A percentile compares a stretch with the other conserved stretches of the same genome.
phyloP scores from a whole-genome alignment of 2,329 filamentous ascomycete genomes.

The Phaeosphaeriaceae sp. region DNA sequence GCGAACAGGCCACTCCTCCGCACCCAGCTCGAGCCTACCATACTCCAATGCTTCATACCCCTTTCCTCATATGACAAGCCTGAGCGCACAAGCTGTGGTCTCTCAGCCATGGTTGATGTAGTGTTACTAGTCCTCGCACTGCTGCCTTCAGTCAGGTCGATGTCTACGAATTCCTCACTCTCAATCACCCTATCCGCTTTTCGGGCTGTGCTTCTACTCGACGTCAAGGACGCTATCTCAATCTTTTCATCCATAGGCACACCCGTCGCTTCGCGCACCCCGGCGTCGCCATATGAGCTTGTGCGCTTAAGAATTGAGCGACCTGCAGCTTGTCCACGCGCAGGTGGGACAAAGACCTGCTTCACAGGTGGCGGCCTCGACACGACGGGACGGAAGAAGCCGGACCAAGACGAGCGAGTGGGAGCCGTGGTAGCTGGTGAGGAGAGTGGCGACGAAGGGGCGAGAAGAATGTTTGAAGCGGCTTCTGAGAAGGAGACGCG shows the following conservation, averaged over 20 bases:
- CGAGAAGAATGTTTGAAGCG: background rate
- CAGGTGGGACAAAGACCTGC: background rate
- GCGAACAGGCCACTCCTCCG: background rate
- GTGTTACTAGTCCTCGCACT: background rate
- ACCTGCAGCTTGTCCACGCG: background rate
- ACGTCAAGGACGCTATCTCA: background rate
- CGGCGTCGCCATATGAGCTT: background rate
- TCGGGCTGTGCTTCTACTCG: background rate
- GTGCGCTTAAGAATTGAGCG: background rate
- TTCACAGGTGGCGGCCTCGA: background rate
- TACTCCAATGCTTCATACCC: background rate
- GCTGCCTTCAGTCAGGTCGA: background rate
- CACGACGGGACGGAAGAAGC: background rate
- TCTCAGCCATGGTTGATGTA: background rate
- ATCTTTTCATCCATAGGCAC: background rate
- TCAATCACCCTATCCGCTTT: background rate
- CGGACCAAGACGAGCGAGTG: background rate
- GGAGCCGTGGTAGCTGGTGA: background rate
- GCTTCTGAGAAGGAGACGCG: background rate
- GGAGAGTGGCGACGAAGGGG: background rate
- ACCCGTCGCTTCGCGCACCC: background rate
- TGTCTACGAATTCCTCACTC: background rate
- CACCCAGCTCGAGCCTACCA: background rate
- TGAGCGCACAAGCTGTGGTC: background rate
- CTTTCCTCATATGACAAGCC: background rate